These are phyloP conservation scores for Paraphaeosphaeria minitans DNA, from an alignment of 2,329 filamentous ascomycete species.

Conservation along the genomic window DNA sequence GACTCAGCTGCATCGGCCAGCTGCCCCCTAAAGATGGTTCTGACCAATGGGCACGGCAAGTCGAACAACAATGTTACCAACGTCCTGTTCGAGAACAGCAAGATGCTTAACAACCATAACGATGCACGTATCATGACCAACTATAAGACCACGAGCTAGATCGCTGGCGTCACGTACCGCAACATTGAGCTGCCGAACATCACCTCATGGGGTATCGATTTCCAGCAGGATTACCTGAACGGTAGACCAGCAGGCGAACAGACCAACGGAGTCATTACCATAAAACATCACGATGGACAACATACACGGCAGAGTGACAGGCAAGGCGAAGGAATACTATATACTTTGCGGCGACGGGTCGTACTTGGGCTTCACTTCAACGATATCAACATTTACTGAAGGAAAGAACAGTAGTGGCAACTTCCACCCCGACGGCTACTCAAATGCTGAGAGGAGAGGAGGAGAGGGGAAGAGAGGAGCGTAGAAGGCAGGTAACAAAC, in stretches of 20 bases:
- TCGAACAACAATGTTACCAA: slow-evolving; percentile 41
- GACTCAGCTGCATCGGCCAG: no score
- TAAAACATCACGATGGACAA: slow-evolving; percentile 46
- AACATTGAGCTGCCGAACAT: slow-evolving; percentile 46
- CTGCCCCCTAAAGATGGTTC: no score
- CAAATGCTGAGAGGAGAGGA: slow-evolving; percentile 19
- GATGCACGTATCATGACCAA: slow-evolving; percentile 63
- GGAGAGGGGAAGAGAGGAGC: no score
- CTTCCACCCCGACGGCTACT: slow-evolving; percentile 33
- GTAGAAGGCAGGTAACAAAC: background rate
- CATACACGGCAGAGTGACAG: slow-evolving; percentile 44
- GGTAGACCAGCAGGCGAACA: slow-evolving; percentile 49
- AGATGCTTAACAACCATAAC: slow-evolving; percentile 57
- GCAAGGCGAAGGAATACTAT: slow-evolving; percentile 50
- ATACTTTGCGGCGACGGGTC: slow-evolving; percentile 59
- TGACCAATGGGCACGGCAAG: no score
- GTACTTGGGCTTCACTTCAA: slow-evolving; percentile 46
- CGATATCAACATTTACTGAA: background rate
- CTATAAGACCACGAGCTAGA: slow-evolving; percentile 53
- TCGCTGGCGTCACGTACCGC: slow-evolving; percentile 21
- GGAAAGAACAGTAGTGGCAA: slow-evolving; percentile 30
- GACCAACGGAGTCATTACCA: slow-evolving; percentile 53
- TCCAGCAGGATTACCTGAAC: slow-evolving; percentile 58
- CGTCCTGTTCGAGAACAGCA: slow-evolving; percentile 55
- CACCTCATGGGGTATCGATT: slow-evolving; percentile 54